Evolutionary conservation across 2,329 filamentous ascomycete species (phyloP).

Genomic region (Thielaviopsis populi): DNA sequence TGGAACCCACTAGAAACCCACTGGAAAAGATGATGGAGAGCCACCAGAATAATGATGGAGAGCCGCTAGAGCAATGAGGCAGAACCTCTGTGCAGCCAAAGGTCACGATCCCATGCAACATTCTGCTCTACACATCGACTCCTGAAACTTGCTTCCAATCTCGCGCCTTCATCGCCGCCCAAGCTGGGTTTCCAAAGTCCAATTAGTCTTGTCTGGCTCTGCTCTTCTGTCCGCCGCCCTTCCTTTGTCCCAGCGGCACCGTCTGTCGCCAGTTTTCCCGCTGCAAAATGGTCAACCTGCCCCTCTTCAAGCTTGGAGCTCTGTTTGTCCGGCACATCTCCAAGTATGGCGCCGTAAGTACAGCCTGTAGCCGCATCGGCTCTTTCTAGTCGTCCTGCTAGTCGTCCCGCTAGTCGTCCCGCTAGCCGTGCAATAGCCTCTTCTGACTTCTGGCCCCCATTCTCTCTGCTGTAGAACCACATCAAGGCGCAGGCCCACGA

Average conservation of each 20-base stretch:
- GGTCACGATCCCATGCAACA: neutral
- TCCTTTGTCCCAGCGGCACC: neutral
- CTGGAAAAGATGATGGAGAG: no score
- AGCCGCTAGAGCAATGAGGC: neutral
- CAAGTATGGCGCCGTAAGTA: slow-evolving; percentile 52
- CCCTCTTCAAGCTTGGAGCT: slow-evolving; percentile 51
- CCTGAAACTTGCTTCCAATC: neutral
- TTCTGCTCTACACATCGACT: neutral
- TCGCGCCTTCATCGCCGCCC: neutral
- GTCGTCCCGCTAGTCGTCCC: no score
- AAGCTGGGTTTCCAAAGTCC: neutral
- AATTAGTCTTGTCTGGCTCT: neutral
- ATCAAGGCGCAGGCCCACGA: slow-evolving; percentile 53
- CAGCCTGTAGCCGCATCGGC: neutral
- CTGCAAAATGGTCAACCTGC: slow-evolving; percentile 44
- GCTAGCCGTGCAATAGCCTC: neutral
- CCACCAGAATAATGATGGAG: neutral
- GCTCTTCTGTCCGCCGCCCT: neutral
- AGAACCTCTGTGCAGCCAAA: neutral
- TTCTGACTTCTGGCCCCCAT: neutral
- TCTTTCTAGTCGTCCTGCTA: no score
- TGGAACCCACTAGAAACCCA: neutral
- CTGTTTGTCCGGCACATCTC: slow-evolving; percentile 51
- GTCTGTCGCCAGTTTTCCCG: neutral
- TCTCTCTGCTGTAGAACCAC: slow-evolving; percentile 35